phyloP scores from a whole-genome alignment of 2,329 filamentous ascomycete genomes.

The Aspergillus carbonarius region DNA sequence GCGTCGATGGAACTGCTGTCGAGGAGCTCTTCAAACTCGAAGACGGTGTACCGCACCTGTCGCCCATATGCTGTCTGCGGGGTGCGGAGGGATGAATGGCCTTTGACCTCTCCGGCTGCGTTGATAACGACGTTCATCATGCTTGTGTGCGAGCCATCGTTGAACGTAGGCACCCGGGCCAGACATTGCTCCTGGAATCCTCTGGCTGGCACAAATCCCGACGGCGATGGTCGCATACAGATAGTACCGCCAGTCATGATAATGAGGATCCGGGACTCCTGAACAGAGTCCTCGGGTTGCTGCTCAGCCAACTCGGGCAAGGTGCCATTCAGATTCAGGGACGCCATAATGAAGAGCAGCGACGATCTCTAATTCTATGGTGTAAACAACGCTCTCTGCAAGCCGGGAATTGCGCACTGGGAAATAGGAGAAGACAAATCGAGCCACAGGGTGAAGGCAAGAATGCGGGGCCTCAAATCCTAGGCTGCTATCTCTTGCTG shows the following conservation, averaged over 20 bases:
- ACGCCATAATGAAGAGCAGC: slow-evolving; percentile 19
- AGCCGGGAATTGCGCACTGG: neutral
- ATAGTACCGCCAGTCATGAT: slow-evolving; percentile 84
- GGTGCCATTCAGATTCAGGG: slow-evolving; percentile 16
- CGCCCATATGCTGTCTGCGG: slow-evolving; percentile 77
- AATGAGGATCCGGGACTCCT: slow-evolving; percentile 79
- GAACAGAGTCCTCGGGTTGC: slow-evolving; percentile 36
- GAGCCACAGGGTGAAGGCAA: neutral
- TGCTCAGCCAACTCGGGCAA: slow-evolving; percentile 25
- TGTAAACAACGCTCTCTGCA: neutral
- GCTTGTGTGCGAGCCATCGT: slow-evolving; percentile 65
- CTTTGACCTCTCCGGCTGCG: slow-evolving; percentile 47
- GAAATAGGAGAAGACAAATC: neutral
- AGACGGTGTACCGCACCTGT: slow-evolving; percentile 77
- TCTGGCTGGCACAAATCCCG: slow-evolving; percentile 76
- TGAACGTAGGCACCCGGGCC: slow-evolving; percentile 79
- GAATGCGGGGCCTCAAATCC: slow-evolving; percentile 3
- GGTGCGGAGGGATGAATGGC: slow-evolving; percentile 71
- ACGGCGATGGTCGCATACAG: slow-evolving; percentile 80
- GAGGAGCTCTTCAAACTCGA: slow-evolving; percentile 80
- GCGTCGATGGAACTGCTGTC: slow-evolving; percentile 90
- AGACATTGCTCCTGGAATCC: slow-evolving; percentile 82
- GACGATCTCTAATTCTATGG: neutral
- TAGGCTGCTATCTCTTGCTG: neutral
- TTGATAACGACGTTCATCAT: slow-evolving; percentile 58